Evolutionary conservation across 164 flowering plant species (phyloP), one percentile per base, ranked within the genome.

Genomic region (Liquidambar formosana): DNA sequence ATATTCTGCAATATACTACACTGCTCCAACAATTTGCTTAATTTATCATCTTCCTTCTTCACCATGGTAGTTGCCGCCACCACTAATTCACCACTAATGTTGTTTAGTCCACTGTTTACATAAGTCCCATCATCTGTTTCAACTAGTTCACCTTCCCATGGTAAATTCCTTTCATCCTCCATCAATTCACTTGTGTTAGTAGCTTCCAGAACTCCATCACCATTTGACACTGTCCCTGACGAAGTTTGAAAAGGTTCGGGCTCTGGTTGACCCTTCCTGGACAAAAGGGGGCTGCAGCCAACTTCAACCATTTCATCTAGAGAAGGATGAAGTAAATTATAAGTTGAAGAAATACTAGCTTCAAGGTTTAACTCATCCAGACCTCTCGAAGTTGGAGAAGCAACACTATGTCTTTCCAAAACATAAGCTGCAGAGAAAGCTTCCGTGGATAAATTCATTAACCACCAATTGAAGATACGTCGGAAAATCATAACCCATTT

Each of bases 261-360:
- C 15, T 61, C 66, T 47, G 70, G 14, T 41, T 22, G 53, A 60
- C 26, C 69, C 52, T 65, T 63, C 15, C 63, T 41, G 10, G 66
- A 61, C 10, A 26, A 59, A 15, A 60, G 48, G 0, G 81, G 51
- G 60, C 70, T 53, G 66, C 78, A 81, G 47, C 89, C 68, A 57
- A 79, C 84, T 70, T 85, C 88, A 46, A 93, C 71, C 84, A 95
- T 72, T 82, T 93, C 99, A 79, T 93, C 94, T 2, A 91, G 75
- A 26, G 90, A 80, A 13, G 88, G 92, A 15, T 67, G 72, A 43
- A 69, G 53, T 10, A 75, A n/a, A 26, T 23, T 41, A 66, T 68
- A 76, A 1, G 76, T 64, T 18, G 68, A 48, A 4, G 70, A 65
- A 9, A 18, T 22, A 10, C 62, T 58, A 3, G n/a, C 70, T 26